Evolutionary conservation across 345 rosid genomes (phyloP), one percentile per base, ranked within the genome.

Genomic region (Salix suchowensis): DNA sequence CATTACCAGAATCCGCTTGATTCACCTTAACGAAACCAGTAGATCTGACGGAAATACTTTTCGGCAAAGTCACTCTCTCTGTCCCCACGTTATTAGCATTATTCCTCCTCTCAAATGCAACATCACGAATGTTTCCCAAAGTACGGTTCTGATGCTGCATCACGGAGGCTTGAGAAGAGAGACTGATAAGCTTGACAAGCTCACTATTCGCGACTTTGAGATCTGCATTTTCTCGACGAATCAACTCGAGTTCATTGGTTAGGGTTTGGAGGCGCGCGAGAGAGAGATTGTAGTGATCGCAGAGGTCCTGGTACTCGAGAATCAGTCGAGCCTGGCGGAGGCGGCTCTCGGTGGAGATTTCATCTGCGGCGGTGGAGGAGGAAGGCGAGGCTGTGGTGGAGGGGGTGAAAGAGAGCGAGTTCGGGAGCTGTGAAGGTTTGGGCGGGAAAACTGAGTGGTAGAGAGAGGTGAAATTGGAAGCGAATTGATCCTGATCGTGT

Each of bases 361-460:
- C 79, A 2, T 68, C 70, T 12, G 65, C 65, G n/a, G 74, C 50
- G 40, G 78, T 30, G 70, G 74, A 44, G 77, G 84, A 77, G 74
- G 67, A 71, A 7, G 90, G 74, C 21, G 90, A 58, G 0, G 83
- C 82, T n/a, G 89, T 83, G 32, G 90, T 85, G 19, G 96, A 87
- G 0, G 87, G 86, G 46, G 92, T 68, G 30, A 87, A 65, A n/a
- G 91, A 86, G 30, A 85, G 74, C 1, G 88, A 86, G 34, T 62
- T 61, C 2, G 88, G 89, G 2, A 82, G 81, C 9, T 81, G 81
- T 39, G 84, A 85, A 1, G 74, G 65, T 66, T 86, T 89, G 70
- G 94, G 91, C 78, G 89, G 89, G 90, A 93, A 93, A 66, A 88
- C 82, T 1, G 94, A 90, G 62, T 83, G 83, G 86, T 88, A 91